Evolutionary conservation across 202 grass and related monocot species (phyloP).

Genomic region (Bolboschoenoplectus hybrid): DNA sequence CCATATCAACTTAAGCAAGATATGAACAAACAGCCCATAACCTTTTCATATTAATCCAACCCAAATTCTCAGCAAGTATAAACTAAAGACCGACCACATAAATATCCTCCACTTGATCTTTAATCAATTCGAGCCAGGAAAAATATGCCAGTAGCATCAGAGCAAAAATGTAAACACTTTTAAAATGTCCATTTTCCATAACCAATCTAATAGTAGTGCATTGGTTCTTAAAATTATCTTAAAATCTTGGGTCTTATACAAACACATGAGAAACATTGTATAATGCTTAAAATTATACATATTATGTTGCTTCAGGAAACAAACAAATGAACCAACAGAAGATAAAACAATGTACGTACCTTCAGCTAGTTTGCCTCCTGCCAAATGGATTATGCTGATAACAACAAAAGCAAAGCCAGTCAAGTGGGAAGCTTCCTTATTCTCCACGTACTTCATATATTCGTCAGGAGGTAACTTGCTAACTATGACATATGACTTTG

Average conservation of each 20-base stretch:
- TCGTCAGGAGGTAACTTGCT: conserved; percentile 59
- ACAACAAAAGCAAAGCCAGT: conserved; percentile 73
- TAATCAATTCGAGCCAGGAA: background rate
- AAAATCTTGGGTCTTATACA: background rate
- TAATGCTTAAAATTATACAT: background rate
- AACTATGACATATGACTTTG: conserved; percentile 77
- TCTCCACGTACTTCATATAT: conserved; percentile 61
- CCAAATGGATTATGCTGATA: conserved; percentile 66
- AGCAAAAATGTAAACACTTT: background rate
- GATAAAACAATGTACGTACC: conserved; percentile 45
- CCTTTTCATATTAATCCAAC: conserved; percentile 5
- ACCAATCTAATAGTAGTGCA: background rate
- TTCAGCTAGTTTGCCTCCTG: conserved; percentile 69
- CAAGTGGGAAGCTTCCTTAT: conserved; percentile 62
- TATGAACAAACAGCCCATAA: conserved; percentile 3
- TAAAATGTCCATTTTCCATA: background rate
- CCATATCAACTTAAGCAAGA: background rate
- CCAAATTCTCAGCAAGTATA: background rate
- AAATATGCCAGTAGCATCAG: background rate
- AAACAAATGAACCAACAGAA: background rate
- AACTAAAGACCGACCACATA: background rate
- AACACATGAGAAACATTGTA: background rate
- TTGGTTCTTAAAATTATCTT: background rate
- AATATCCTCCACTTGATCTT: conserved; percentile 7
- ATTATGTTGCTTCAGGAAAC: background rate